These are phyloP conservation scores for Austroboletus olivaceoglutinosus DNA, from an alignment of 1,284 basidiomycete species.

Conservation along the genomic window DNA sequence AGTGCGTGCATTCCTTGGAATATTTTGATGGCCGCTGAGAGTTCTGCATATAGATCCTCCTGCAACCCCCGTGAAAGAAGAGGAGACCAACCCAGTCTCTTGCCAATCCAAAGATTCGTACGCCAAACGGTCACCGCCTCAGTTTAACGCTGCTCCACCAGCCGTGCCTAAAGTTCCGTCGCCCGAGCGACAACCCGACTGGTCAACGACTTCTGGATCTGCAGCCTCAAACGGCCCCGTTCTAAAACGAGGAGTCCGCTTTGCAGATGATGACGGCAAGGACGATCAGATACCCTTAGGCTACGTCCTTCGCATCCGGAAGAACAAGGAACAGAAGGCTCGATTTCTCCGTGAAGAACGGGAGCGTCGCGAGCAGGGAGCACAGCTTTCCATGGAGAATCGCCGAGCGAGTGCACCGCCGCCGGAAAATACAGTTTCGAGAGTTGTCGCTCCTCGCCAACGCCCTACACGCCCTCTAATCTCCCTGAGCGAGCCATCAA, in stretches of 20 bases:
- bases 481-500: slow-evolving; percentile 14
- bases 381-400: slow-evolving; percentile 33
- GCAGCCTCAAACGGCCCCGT: slow-evolving; percentile 15
- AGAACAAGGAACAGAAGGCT: slow-evolving; percentile 69
- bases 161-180: neutral
- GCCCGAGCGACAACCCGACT: slow-evolving; percentile 2
- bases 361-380: slow-evolving; percentile 45
- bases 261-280: slow-evolving; percentile 59
- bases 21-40: slow-evolving; percentile 11
- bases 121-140: neutral
- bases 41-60: slow-evolving; percentile 20
- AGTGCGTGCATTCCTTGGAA: slow-evolving; percentile 15
- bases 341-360: slow-evolving; percentile 62
- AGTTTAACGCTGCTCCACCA: neutral
- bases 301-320: slow-evolving; percentile 64
- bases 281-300: slow-evolving; percentile 67
- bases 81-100: neutral
- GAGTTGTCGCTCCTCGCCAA: slow-evolving; percentile 15
- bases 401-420: slow-evolving; percentile 28
- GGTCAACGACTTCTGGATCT: slow-evolving; percentile 14
- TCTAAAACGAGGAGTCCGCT: slow-evolving; percentile 63
- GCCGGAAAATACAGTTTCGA: slow-evolving; percentile 16
- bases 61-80: slow-evolving; percentile 8
- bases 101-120: slow-evolving; percentile 5
- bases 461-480: slow-evolving; percentile 19